phyloP scores from a whole-genome alignment of 495 filamentous ascomycete species.

The Amphirosellinia nigrospora region DNA sequence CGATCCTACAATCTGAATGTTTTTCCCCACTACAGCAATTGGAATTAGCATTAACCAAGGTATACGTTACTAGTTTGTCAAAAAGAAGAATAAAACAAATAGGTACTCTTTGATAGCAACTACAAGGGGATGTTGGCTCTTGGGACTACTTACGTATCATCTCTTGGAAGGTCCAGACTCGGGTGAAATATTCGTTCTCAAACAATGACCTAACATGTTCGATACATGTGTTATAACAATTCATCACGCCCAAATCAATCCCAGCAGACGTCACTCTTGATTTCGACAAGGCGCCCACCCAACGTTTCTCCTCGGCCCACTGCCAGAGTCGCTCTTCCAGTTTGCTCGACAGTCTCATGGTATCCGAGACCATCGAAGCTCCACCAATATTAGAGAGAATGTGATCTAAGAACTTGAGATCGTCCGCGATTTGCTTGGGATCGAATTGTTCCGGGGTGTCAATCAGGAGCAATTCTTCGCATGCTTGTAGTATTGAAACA shows the following conservation, averaged over 20 bases:
- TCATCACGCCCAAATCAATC: slow-evolving; percentile 36
- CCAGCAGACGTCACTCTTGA: not conserved
- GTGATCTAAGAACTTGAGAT: slow-evolving; percentile 3
- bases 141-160: slow-evolving; percentile 27
- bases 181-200: slow-evolving; percentile 35
- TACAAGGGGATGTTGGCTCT: not conserved
- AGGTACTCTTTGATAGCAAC: not conserved
- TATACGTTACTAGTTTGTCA: too few relatives aligned
- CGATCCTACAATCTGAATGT: slow-evolving; percentile 34
- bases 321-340: not conserved
- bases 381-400: not conserved
- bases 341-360: not conserved
- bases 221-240: slow-evolving; percentile 35
- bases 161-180: slow-evolving; percentile 39
- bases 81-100: too few relatives aligned
- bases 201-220: slow-evolving; percentile 31
- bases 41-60: not conserved
- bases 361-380: not conserved
- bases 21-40: slow-evolving; percentile 30
- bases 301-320: not conserved
- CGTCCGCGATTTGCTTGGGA: not conserved
- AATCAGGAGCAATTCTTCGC: not conserved
- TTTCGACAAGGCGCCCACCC: not conserved
- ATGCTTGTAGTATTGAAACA: slow-evolving; percentile 1
- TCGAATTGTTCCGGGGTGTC: not conserved